A percentile compares a stretch with the other conserved stretches of the same genome.
These are phyloP conservation scores for Plectranthus barbatus DNA, from an alignment of 257 asterid genomes.

Conservation along the genomic window DNA sequence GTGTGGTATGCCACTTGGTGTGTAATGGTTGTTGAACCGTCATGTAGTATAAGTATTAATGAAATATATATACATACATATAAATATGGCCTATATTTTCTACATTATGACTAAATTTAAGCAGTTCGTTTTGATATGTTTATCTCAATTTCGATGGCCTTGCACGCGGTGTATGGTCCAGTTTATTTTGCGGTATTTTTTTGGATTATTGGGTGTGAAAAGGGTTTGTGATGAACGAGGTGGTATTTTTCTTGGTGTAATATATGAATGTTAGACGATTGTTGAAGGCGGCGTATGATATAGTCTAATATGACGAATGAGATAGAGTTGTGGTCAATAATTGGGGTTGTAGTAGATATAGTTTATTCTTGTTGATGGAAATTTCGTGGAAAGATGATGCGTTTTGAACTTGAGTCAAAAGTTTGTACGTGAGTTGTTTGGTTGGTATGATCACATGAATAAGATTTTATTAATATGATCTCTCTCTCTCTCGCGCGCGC, in stretches of 20 bases:
- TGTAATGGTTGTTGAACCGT: conserved; percentile 14
- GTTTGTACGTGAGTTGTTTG: neutral
- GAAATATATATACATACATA: conserved; percentile 26
- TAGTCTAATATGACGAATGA: too few relatives aligned
- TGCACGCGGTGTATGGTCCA: neutral
- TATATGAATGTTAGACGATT: too few relatives aligned
- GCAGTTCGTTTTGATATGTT: neutral
- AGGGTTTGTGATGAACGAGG: neutral
- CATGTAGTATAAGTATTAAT: conserved; percentile 14
- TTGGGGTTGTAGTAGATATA: too few relatives aligned
- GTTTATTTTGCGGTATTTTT: neutral
- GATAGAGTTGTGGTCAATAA: too few relatives aligned
- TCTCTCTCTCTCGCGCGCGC: too few relatives aligned
- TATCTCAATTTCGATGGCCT: neutral
- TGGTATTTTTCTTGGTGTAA: neutral
- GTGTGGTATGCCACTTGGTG: conserved; percentile 5
- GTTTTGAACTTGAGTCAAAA: neutral
- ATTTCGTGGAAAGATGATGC: neutral
- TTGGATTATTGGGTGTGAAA: too few relatives aligned
- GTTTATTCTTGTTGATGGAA: too few relatives aligned
- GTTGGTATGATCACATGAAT: neutral
- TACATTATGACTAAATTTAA: neutral
- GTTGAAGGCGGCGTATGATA: too few relatives aligned
- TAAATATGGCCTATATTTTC: neutral
- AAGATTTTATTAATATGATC: neutral